Conservation (phyloP, 73 alveolate genomes). For the Durusdinium trenchii region DNA sequence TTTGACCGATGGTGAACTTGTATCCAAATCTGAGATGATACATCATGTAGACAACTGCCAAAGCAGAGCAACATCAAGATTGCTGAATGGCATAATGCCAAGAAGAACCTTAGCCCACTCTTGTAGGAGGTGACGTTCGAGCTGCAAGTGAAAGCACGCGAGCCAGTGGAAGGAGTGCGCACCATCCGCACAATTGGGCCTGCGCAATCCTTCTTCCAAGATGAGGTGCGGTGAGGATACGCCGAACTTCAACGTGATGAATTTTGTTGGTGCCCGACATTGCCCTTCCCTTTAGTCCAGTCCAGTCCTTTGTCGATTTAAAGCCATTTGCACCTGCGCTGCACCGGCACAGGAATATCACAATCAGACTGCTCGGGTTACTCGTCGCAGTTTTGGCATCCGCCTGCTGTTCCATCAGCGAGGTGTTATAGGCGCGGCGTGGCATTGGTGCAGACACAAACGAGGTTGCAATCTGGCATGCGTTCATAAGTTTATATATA, state of each 20-base stretch:
- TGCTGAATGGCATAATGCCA: too few species aligned
- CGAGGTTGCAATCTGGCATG: too few species aligned
- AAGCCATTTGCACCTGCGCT: neutral
- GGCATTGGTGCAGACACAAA: neutral
- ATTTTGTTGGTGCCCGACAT: too few species aligned
- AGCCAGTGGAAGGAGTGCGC: constrained; percentile 85
- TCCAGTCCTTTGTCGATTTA: neutral
- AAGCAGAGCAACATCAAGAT: too few species aligned
- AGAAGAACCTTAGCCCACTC: too few species aligned
- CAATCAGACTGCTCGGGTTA: neutral
- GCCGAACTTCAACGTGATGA: too few species aligned
- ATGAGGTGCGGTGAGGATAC: neutral
- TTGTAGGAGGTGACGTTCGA: constrained; percentile 37
- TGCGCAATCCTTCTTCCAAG: constrained; percentile 1
- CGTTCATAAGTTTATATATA: neutral
- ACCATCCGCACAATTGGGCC: constrained; percentile 35
- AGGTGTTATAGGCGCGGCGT: constrained; percentile 17
- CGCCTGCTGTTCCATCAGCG: constrained; percentile 47
- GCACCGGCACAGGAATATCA: neutral
- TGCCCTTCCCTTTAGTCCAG: too few species aligned
- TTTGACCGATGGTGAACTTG: too few species aligned
- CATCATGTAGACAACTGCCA: too few species aligned
- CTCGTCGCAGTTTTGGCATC: constrained; percentile 26
- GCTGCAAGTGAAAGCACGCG: constrained; percentile 46
- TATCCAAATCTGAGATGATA: too few species aligned